A percentile compares a stretch with the other conserved stretches of the same genome.
These are phyloP conservation scores for Polytolypa hystricis DNA, from an alignment of 2,329 filamentous ascomycete species.

Conservation along the genomic window DNA sequence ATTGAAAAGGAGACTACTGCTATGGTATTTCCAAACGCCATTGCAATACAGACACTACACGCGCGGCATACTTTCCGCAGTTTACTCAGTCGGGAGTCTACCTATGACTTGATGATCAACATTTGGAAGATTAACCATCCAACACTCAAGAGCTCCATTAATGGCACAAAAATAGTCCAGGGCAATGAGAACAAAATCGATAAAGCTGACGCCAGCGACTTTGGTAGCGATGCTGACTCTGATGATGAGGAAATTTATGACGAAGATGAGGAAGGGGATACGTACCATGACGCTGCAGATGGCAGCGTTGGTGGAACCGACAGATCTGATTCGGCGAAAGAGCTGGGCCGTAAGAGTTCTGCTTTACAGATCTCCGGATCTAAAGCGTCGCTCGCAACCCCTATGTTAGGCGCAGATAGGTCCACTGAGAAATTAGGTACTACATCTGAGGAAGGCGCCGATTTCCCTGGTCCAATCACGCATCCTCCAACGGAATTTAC, in stretches of 20 bases:
- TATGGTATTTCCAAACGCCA: constrained; percentile 89
- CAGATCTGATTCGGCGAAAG: constrained; percentile 35
- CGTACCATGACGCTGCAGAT: constrained; percentile 45
- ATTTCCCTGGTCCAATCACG: constrained; percentile 74
- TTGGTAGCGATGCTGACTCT: constrained; percentile 66
- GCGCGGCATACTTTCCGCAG: constrained; percentile 94
- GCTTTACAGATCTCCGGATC: constrained; percentile 29
- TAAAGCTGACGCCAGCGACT: constrained; percentile 59
- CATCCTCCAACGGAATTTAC: constrained; percentile 80
- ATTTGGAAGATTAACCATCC: constrained; percentile 98
- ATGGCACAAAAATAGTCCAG: constrained; percentile 72
- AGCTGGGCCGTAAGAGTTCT: constrained; percentile 61
- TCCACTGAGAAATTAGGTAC: constrained; percentile 38
- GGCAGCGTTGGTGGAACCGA: constrained; percentile 47
- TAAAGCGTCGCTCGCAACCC: constrained; percentile 27
- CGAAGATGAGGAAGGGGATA: constrained; percentile 41
- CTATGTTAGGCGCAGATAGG: constrained; percentile 28
- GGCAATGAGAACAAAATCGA: constrained; percentile 83
- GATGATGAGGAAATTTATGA: constrained; percentile 55
- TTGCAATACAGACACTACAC: constrained; percentile 92
- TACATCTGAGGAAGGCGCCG: constrained; percentile 30
- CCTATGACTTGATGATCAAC: constrained; percentile 92
- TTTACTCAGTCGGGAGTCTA: constrained; percentile 86
- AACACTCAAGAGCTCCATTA: constrained; percentile 78
- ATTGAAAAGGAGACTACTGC: constrained; percentile 96